Evolutionary conservation across 768 basidiomycete species (phyloP), one percentile per base, ranked within the genome.

Genomic region (Lactarius tabidus): DNA sequence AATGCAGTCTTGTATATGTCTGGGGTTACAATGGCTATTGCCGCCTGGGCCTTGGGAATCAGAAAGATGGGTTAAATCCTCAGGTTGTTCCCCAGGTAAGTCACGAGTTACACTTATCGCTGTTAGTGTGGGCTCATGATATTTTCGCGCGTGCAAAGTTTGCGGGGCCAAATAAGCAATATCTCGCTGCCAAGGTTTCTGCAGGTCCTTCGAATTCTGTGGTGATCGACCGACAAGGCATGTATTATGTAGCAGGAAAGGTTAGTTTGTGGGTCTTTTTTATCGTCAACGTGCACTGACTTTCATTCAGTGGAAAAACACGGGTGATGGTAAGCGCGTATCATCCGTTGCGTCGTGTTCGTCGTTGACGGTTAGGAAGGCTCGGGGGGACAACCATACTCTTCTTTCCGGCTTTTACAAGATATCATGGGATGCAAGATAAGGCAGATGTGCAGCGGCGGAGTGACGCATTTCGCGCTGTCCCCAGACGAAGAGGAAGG

Each of bases 11-110:
- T 58, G 88, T 91, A 8, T 91, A 90, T 70, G 87, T 89, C 7
- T 95, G 91, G 90, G 93, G 92, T 6, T 93, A 89, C 72, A 92
- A 91, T 64, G 92, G 91, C 10, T 96, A 97, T 73, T 95, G 93
- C 68, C 86, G 96, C 20, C 82, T 95, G 38, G 96, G 95, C 23
- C 81, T 95, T 23, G 91, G 91, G 7, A 88, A 90, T 70, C 94
- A 95, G 74, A 85, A 87, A 33, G 93, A 95, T 67, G 82, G 80
- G 1, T 78, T 98, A 45, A 81, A 85, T 38, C 96, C 96, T 0
- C 92, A 91, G 70, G 72, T 87, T 36, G 90, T 98, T 14, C 91
- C 94, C 2, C 89, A 91, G 75, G 89, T 89, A 70, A 20, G 77
- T 60, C 59, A 23, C 6, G 17, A 56, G 18, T 45, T 28, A 55